Base-by-base conservation (phyloP, 257 asterid species). In the Plantago ovata region DNA sequence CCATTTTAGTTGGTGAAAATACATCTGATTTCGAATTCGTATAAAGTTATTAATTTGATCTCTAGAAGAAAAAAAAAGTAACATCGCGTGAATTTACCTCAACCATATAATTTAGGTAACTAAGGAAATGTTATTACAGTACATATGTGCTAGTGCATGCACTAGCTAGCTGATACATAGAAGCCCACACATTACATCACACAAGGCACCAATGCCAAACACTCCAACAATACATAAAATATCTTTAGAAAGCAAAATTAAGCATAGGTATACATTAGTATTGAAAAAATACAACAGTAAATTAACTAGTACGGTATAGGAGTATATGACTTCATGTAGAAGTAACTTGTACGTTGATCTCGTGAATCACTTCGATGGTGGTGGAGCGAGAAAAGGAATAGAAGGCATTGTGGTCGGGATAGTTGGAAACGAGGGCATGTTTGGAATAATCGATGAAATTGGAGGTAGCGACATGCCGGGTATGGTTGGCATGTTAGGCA, bases 401-500 rank as follows among this genome's bases (percentile, higher is more conserved):
- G 58, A 52, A 8, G 38, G 21, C 41, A 52, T 23, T 14, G 58
- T 40, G 8, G 45, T 52, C 9, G 58, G 58, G 10, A 52, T 40
- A 40, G 45, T 52, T 5, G 58, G 58, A 2, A 52, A 52, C 13
- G 58, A 52, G 13, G 40, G 58, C 58, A 52, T 48, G 54, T 20
- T 48, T 21, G 54, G 54, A 48, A 48, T 48, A 14, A 32, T 48
- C 32, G 32, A 24, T 24, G 32, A 24, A 24, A 24, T 24, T 40
- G 45, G 45, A 40, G 45, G 45, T 40, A 40, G 45, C 9, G 45
- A 10, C 45, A 40, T 13, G 3, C 14, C n/a, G n/a, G 40, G 41
- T 18, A 28, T 52, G 38, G 2, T 52, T 0, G 58, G 58, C 3
- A 22, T 3, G 33, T 13, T 52, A 9, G 41, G 38, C 39, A 28